A percentile compares a stretch with the other conserved stretches of the same genome.
phyloP scores from a whole-genome alignment of 495 filamentous ascomycete genomes.

The Penicillium coprophilum region DNA sequence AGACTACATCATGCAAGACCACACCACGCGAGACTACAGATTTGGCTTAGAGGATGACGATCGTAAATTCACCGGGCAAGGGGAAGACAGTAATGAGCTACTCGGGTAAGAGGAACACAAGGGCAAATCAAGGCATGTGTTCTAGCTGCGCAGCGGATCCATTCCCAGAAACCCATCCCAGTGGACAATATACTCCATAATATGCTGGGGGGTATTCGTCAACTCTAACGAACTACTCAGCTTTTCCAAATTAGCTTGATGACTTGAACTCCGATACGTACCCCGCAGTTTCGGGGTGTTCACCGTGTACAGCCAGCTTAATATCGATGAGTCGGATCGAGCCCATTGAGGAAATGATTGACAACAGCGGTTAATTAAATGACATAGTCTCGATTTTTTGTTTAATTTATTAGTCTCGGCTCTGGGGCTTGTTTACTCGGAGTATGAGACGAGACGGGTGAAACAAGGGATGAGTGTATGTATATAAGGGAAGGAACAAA shows the following conservation, averaged over 20 bases:
- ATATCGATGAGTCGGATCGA: not conserved
- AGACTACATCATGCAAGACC: not conserved
- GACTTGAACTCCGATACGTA: not conserved
- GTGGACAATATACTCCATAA: not conserved
- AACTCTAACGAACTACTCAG: not conserved
- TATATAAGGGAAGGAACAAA: not conserved
- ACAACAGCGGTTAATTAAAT: not conserved
- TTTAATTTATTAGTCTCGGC: not conserved
- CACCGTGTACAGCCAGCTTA: not conserved
- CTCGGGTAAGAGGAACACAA: not conserved
- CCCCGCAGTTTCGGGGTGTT: conserved; percentile 3
- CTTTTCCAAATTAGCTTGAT: not conserved
- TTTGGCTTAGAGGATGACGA: not conserved
- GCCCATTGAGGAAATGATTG: not conserved
- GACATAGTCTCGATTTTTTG: not conserved
- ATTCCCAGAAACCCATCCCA: not conserved
- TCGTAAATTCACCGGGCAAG: not conserved
- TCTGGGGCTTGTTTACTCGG: not conserved
- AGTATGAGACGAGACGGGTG: not conserved
- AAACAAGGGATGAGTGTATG: not conserved
- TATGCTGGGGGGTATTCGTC: not conserved
- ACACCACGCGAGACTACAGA: not conserved
- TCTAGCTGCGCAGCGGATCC: not conserved
- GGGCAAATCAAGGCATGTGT: not conserved
- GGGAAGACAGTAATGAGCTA: not conserved